Evolutionary conservation across 768 basidiomycete genomes (phyloP), one percentile per base, ranked within the genome.

Genomic region (Scleroderma citrinum): DNA sequence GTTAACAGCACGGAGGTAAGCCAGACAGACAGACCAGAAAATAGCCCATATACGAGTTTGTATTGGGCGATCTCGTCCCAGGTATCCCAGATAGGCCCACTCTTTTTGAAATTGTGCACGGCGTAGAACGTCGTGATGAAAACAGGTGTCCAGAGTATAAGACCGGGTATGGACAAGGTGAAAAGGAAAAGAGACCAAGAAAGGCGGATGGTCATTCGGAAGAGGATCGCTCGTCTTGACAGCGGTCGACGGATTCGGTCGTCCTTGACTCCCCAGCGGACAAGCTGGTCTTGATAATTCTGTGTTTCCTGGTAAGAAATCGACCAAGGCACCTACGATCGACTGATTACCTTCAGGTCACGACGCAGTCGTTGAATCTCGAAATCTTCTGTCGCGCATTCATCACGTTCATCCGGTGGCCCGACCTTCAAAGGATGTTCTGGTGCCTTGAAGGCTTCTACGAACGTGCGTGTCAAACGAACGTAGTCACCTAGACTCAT

Each of bases 61-160:
- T 89, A 87, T 61, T 92, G 87, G 11, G 90, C 87, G 54, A 92
- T 89, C 63, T 92, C 90, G 58, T 92, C 91, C 77, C 81, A 91
- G 0, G 87, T 91, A 60, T 92, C 87, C 71, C 85, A 87, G 32
- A 87, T 76, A 1, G 88, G 88, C 0, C 90, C 90, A 0, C 77
- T 83, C 68, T 82, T 84, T 67, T 86, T 88, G 73, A 87, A 87
- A 54, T 82, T 81, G 57, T 76, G 77, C 19, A 86, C 85, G 2
- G 78, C 84, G 57, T 79, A 76, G 55, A 81, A 78, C 1, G 88
- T 85, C 17, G 82, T 81, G 45, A 70, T 54, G 57, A 92, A 91
- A 13, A 92, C 72, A 1, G 92, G 92, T 5, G 80, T 49, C 92
- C 92, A 93, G 36, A 93, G 75, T n/a, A 81, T 30, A 13, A 92